Conservation (phyloP, 768 basidiomycete genomes). For the Rhizopogon roseolus region DNA sequence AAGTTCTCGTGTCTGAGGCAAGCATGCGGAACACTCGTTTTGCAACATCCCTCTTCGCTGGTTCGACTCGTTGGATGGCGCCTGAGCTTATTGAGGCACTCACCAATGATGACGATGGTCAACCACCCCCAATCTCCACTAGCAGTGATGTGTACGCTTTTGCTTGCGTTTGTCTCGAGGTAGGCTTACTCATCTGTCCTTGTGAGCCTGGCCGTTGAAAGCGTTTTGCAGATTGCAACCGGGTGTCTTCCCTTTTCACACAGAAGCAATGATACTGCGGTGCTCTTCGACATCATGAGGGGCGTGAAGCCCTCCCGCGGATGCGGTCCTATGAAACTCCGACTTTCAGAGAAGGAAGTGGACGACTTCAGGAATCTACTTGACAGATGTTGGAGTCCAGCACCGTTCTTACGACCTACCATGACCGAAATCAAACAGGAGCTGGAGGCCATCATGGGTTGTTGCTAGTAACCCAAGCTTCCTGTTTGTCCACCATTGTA, state of each 20-base stretch:
- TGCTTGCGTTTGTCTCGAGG: conserved; percentile 56
- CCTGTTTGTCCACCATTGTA: neutral
- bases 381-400: conserved; percentile 41
- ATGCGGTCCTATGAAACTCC: conserved; percentile 13
- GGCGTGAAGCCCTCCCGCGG: conserved; percentile 43
- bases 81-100: conserved; percentile 51
- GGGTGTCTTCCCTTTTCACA: conserved; percentile 48
- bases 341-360: conserved; percentile 14
- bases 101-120: conserved; percentile 40
- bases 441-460: conserved; percentile 8
- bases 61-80: conserved; percentile 38
- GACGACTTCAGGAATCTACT: conserved; percentile 40
- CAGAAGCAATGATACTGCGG: conserved; percentile 50
- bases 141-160: conserved; percentile 59
- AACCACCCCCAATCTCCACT: conserved; percentile 40
- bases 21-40: conserved; percentile 18
- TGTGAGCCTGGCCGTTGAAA: neutral
- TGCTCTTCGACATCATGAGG: conserved; percentile 50
- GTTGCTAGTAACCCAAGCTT: neutral
- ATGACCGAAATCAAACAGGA: conserved; percentile 34
- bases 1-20: conserved; percentile 33
- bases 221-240: conserved; percentile 39
- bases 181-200: conserved; percentile 14
- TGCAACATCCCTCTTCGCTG: conserved; percentile 27
- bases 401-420: conserved; percentile 32